A percentile compares a stretch with the other conserved stretches of the same genome.
Conservation (phyloP, 148 eudicot genomes). For the Persicaria maculosa region DNA sequence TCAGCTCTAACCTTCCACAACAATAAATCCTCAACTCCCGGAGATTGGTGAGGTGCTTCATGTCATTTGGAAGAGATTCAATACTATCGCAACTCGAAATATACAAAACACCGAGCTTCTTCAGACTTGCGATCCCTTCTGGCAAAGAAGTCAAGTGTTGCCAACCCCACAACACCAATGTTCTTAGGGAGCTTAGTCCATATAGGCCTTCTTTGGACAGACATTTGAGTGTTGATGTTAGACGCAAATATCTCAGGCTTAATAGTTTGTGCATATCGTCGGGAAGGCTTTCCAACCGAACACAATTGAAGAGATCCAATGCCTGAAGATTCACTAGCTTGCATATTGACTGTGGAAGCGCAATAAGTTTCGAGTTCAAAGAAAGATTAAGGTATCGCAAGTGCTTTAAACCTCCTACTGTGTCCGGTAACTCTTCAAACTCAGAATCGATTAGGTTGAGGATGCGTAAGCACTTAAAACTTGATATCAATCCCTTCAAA, state of each 20-base stretch:
- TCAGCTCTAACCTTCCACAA: not conserved
- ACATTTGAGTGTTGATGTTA: not conserved
- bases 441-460: not conserved
- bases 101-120: not conserved
- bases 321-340: slow-evolving; percentile 6
- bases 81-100: not conserved
- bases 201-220: not conserved
- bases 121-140: not conserved
- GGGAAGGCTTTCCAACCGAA: slow-evolving; percentile 8
- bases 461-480: not conserved
- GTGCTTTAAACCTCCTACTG: not conserved
- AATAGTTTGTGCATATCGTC: slow-evolving; percentile 12
- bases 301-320: not conserved
- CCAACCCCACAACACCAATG: not conserved
- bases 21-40: not conserved
- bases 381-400: not conserved
- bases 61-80: not conserved
- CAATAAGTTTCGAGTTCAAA: not conserved
- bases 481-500: not conserved
- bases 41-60: not conserved
- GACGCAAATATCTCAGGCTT: slow-evolving; percentile 13
- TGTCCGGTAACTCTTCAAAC: not conserved
- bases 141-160: not conserved
- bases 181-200: not conserved
- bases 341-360: slow-evolving; percentile 13